phyloP scores from a whole-genome alignment of 192 early-diverging fungal species.

The Obelidium mucronatum region DNA sequence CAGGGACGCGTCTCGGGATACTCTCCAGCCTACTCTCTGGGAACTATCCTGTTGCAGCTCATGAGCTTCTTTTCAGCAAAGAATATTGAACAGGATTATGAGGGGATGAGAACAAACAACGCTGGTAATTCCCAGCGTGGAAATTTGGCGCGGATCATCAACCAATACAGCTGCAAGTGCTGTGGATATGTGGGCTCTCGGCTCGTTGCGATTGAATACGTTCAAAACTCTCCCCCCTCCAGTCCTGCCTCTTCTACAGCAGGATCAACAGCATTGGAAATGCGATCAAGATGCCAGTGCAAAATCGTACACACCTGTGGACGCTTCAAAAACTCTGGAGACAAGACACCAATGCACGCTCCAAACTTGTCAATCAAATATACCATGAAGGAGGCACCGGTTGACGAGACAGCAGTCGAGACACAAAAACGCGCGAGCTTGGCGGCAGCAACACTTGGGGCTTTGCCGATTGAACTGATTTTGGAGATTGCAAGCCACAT shows the following conservation, averaged over 20 bases:
- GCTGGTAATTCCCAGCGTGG: not conserved
- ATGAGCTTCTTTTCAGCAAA: slow-evolving; percentile 34
- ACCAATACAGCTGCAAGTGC: slow-evolving; percentile 16
- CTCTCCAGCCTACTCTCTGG: slow-evolving; percentile 34
- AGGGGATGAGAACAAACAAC: not conserved
- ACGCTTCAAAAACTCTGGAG: too few relatives aligned
- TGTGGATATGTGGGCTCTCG: slow-evolving; percentile 15
- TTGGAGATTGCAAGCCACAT: slow-evolving; percentile 23
- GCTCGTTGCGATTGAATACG: too few relatives aligned
- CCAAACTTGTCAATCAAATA: too few relatives aligned
- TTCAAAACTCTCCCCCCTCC: not conserved
- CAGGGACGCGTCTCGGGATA: slow-evolving; percentile 36
- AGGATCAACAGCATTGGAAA: too few relatives aligned
- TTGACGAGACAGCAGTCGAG: not conserved
- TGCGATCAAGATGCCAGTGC: too few relatives aligned
- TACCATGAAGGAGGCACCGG: not conserved
- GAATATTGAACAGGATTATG: slow-evolving; percentile 4
- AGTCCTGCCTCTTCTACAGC: too few relatives aligned
- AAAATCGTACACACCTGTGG: too few relatives aligned
- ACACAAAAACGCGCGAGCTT: too few relatives aligned
- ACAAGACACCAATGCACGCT: too few relatives aligned
- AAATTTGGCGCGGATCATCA: not conserved
- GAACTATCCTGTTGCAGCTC: slow-evolving; percentile 37
- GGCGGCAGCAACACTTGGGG: too few relatives aligned
- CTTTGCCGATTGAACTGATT: slow-evolving; percentile 3